Evolutionary conservation across 2,329 filamentous ascomycete species (phyloP).

Genomic region (Pseudocercospora cruenta): DNA sequence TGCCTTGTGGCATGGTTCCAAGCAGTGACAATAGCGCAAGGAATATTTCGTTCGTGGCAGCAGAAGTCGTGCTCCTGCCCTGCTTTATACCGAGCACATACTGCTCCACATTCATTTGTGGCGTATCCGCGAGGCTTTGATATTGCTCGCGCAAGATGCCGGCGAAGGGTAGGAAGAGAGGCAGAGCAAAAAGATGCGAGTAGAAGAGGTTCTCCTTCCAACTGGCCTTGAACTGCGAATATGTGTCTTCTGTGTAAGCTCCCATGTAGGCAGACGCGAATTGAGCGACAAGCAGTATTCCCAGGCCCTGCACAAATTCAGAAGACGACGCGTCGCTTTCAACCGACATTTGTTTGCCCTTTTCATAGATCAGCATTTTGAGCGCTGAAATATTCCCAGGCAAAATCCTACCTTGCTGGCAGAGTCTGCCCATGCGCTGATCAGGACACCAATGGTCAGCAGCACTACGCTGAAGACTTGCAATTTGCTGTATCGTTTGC

Average conservation of each 20-base stretch:
- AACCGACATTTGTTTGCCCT: constrained; percentile 50
- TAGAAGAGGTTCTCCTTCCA: constrained; percentile 98
- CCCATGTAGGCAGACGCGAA: constrained; percentile 85
- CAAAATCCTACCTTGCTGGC: constrained; percentile 68
- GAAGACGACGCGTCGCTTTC: constrained; percentile 46
- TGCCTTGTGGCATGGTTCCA: constrained; percentile 62
- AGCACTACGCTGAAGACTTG: constrained; percentile 82
- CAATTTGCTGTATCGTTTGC: constrained; percentile 78
- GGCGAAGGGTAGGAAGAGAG: constrained; percentile 74
- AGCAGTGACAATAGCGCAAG: constrained; percentile 19
- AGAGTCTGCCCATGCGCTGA: constrained; percentile 88
- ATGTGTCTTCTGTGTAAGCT: constrained; percentile 89
- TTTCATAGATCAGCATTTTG: constrained; percentile 15
- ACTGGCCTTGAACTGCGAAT: constrained; percentile 80
- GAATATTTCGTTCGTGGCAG: constrained; percentile 14
- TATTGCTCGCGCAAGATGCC: constrained; percentile 68
- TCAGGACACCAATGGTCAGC: constrained; percentile 82
- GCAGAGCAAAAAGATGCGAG: constrained; percentile 74
- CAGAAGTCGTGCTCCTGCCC: constrained; percentile 8
- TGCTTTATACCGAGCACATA: constrained; percentile 12
- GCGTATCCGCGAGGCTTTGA: constrained; percentile 62
- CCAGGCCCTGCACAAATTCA: constrained; percentile 70
- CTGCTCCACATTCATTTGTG: constrained; percentile 41
- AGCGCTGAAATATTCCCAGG: background rate
- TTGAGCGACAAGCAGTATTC: constrained; percentile 84